Evolutionary conservation across 768 basidiomycete species (phyloP).

Genomic region (Mycena olivaceomarginata): DNA sequence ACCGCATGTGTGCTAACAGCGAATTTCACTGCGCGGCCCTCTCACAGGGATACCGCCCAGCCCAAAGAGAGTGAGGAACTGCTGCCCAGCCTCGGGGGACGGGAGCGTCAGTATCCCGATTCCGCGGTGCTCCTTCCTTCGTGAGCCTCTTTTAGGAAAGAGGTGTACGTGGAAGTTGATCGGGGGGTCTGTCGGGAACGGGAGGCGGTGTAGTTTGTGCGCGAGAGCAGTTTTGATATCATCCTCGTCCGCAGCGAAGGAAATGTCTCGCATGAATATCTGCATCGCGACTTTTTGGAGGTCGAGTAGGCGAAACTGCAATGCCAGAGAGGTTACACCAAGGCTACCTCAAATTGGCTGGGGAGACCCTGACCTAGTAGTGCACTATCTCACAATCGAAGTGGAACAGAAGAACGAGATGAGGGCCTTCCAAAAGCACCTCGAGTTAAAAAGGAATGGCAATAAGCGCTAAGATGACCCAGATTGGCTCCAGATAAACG

Average conservation of each 20-base stretch:
- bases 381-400: not conserved
- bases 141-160: constrained; percentile 45
- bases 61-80: constrained; percentile 54
- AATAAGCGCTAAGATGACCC: constrained; percentile 29
- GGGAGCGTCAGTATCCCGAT: constrained; percentile 57
- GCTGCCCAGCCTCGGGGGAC: constrained; percentile 35
- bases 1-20: constrained; percentile 45
- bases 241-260: constrained; percentile 50
- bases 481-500: not conserved
- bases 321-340: not conserved
- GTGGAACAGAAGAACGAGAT: not conserved
- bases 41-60: constrained; percentile 42
- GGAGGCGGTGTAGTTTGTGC: constrained; percentile 55
- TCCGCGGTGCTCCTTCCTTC: constrained; percentile 28
- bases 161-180: constrained; percentile 59
- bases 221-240: constrained; percentile 58
- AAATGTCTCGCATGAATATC: constrained; percentile 56
- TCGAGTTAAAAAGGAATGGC: constrained; percentile 20
- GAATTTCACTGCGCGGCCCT: constrained; percentile 49
- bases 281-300: constrained; percentile 52
- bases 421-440: not conserved
- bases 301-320: not conserved
- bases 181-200: constrained; percentile 49
- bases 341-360: not conserved
- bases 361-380: constrained; percentile 19